A percentile compares a stretch with the other conserved stretches of the same genome.
These are phyloP conservation scores for Pogostemon cablin DNA, from an alignment of 257 asterid species.

Conservation along the genomic window DNA sequence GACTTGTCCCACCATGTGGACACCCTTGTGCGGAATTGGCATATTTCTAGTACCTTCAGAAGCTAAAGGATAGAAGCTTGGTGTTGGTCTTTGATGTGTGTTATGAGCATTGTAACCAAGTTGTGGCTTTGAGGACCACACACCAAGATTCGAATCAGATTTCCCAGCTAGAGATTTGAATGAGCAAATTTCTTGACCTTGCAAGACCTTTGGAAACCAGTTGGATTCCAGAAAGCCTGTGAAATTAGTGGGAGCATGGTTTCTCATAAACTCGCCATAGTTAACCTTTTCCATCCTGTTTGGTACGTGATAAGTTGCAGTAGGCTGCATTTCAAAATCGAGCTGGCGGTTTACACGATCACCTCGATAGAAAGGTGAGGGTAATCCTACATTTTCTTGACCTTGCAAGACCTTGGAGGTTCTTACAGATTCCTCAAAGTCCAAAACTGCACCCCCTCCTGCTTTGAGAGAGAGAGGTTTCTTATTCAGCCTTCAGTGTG, in stretches of 20 bases:
- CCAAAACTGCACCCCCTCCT: constrained; percentile 77
- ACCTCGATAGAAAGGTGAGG: constrained; percentile 63
- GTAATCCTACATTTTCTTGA: constrained; percentile 88
- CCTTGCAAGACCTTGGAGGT: constrained; percentile 99
- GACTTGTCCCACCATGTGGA: constrained; percentile 56
- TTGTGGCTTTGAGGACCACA: constrained; percentile 65
- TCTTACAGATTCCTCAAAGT: constrained; percentile 87
- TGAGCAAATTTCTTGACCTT: constrained; percentile 99
- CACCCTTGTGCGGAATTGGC: constrained; percentile 54
- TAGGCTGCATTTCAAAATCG: constrained; percentile 59
- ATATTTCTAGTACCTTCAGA: constrained; percentile 80
- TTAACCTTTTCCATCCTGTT: constrained; percentile 55
- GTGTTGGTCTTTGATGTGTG: constrained; percentile 45
- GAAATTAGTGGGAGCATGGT: constrained; percentile 62
- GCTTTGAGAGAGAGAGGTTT: constrained; percentile 30
- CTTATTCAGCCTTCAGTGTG: neutral
- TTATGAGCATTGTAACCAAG: constrained; percentile 45
- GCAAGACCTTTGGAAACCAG: constrained; percentile 99
- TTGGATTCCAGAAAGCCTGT: constrained; percentile 89
- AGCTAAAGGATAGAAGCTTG: constrained; percentile 78
- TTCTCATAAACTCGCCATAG: constrained; percentile 56
- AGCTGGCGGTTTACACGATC: constrained; percentile 68
- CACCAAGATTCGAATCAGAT: constrained; percentile 48
- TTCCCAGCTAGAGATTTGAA: constrained; percentile 71
- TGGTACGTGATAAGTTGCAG: constrained; percentile 46